These are phyloP conservation scores for Rhodotorula sp. DNA, from an alignment of 1,284 basidiomycete species.

Conservation along the genomic window DNA sequence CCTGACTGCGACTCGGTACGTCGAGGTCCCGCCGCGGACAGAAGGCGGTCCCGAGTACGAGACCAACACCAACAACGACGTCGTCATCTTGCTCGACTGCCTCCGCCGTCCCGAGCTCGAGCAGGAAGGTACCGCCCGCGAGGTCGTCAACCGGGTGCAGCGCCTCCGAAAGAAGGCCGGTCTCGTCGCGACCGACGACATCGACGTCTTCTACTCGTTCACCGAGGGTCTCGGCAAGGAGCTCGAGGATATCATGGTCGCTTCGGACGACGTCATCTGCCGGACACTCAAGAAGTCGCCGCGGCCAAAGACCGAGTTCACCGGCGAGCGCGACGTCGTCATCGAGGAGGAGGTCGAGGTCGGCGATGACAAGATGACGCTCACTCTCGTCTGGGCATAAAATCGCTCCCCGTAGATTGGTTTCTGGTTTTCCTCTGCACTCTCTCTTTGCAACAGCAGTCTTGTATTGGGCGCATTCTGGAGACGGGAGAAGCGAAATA, in stretches of 20 bases:
- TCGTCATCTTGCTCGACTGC: slow-evolving; percentile 88
- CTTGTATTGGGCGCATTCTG: neutral
- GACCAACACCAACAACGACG: slow-evolving; percentile 89
- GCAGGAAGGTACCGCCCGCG: slow-evolving; percentile 83
- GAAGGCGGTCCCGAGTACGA: slow-evolving; percentile 64
- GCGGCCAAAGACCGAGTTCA: slow-evolving; percentile 52
- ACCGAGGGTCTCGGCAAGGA: slow-evolving; percentile 50
- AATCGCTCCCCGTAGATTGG: neutral
- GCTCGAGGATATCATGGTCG: slow-evolving; percentile 68
- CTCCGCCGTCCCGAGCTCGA: slow-evolving; percentile 82
- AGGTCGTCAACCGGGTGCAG: slow-evolving; percentile 92
- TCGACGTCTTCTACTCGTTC: slow-evolving; percentile 84
- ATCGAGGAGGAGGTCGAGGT: slow-evolving; percentile 87
- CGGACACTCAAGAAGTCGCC: slow-evolving; percentile 76
- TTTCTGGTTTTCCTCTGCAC: neutral
- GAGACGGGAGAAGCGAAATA: neutral
- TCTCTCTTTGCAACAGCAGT: too few relatives aligned
- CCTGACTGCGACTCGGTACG: slow-evolving; percentile 83
- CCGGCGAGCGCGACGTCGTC: slow-evolving; percentile 58
- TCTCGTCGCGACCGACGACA: slow-evolving; percentile 89
- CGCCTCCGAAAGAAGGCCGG: slow-evolving; percentile 94
- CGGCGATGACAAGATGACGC: slow-evolving; percentile 72
- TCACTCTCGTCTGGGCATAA: slow-evolving; percentile 46
- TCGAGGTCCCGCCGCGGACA: slow-evolving; percentile 65
- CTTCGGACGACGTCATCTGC: slow-evolving; percentile 69